phyloP scores from a whole-genome alignment of 176 grass and related monocot species.

The Zea mays region DNA sequence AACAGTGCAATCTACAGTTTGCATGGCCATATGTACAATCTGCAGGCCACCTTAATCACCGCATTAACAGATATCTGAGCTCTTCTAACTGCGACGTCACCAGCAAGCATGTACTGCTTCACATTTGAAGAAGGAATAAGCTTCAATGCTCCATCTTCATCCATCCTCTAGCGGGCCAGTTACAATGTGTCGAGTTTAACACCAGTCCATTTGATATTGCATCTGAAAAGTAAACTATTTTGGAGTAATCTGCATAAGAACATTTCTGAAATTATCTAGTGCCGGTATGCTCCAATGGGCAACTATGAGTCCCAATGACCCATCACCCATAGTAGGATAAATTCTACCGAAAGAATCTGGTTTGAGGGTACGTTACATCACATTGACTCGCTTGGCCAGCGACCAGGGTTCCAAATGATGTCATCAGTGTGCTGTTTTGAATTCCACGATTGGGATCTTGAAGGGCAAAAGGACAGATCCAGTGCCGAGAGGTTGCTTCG shows the following conservation, averaged over 20 bases:
- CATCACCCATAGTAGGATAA: background rate
- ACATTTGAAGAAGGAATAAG: background rate
- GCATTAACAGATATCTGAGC: background rate
- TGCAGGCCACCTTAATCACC: background rate
- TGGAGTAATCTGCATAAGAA: background rate
- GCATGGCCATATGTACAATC: too few relatives aligned
- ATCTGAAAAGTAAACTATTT: background rate
- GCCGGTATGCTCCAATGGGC: too few relatives aligned
- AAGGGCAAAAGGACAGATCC: background rate
- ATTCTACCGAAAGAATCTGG: background rate
- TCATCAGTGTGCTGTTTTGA: background rate
- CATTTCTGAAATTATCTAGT: background rate
- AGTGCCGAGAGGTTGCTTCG: too few relatives aligned
- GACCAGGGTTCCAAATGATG: constrained; percentile 1
- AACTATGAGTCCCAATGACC: background rate
- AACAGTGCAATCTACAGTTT: too few relatives aligned
- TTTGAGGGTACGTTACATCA: constrained; percentile 27
- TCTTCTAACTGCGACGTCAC: constrained; percentile 1
- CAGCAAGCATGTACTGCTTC: background rate
- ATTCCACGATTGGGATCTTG: background rate
- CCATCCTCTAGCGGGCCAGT: background rate
- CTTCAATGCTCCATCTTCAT: background rate
- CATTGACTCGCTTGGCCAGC: background rate
- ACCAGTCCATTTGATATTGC: background rate
- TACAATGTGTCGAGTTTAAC: background rate